These are phyloP conservation scores for Saraca asoca DNA, from an alignment of 331 rosid genomes.

Conservation along the genomic window DNA sequence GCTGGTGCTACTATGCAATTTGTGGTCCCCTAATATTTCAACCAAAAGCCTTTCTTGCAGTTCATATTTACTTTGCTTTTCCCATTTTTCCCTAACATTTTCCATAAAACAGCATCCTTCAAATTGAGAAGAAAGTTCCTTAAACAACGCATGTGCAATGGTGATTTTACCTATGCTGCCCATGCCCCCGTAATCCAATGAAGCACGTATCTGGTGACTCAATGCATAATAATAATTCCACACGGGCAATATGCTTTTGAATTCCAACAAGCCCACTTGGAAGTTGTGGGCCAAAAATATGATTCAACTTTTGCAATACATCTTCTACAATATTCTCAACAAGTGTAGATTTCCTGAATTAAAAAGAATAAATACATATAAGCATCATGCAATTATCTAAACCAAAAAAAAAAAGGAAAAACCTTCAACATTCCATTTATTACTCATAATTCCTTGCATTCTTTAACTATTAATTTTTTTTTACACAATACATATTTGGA, in stretches of 20 bases:
- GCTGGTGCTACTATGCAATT: neutral
- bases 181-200: slow-evolving; percentile 2
- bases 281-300: neutral
- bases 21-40: neutral
- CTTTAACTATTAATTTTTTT: too few relatives aligned
- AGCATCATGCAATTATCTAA: too few relatives aligned
- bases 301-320: too few relatives aligned
- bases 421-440: too few relatives aligned
- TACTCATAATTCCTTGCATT: too few relatives aligned
- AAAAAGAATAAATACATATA: too few relatives aligned
- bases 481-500: too few relatives aligned
- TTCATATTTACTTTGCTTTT: neutral
- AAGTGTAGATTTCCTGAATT: neutral
- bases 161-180: neutral
- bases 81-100: neutral
- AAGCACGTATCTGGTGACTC: too few relatives aligned
- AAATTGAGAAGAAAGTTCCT: neutral
- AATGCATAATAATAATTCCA: too few relatives aligned
- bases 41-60: slow-evolving; percentile 2
- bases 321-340: neutral
- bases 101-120: neutral
- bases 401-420: too few relatives aligned
- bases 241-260: neutral
- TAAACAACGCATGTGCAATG: neutral
- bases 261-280: neutral